These are phyloP conservation scores for Strigomonas culicis DNA, from an alignment of 208 protist species.

Conservation along the genomic window DNA sequence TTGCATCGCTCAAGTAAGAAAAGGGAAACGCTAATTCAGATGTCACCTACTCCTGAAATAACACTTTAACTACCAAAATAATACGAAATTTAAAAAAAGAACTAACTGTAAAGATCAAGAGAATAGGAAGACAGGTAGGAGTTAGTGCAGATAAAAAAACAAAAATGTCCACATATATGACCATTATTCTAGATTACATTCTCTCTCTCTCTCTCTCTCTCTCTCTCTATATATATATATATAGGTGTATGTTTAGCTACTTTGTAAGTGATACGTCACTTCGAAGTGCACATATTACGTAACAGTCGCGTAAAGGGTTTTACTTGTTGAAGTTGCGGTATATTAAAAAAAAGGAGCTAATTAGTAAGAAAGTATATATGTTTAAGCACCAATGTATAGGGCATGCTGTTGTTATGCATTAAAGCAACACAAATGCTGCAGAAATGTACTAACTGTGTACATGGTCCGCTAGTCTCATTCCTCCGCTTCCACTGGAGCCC, in stretches of 20 bases:
- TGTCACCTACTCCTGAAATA: slow-evolving; percentile 8
- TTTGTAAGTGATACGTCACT: background rate
- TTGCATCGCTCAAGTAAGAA: background rate
- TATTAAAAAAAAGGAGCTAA: too few species aligned
- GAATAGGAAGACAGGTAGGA: background rate
- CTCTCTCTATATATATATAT: too few species aligned
- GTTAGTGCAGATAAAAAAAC: background rate
- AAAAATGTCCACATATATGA: background rate
- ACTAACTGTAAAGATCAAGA: background rate
- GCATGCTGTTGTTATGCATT: too few species aligned
- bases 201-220: too few species aligned
- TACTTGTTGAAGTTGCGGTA: too few species aligned
- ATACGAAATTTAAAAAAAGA: background rate
- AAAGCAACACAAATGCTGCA: too few species aligned
- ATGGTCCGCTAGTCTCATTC: slow-evolving; percentile 54
- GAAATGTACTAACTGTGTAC: too few species aligned
- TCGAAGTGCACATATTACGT: background rate
- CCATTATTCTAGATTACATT: background rate
- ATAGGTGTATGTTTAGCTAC: background rate
- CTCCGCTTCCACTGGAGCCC: slow-evolving; percentile 29
- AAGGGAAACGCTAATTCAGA: slow-evolving; percentile 16
- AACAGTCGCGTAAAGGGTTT: background rate
- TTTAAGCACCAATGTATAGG: too few species aligned
- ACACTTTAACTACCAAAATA: slow-evolving; percentile 1
- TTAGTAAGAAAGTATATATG: too few species aligned